A percentile compares a stretch with the other conserved stretches of the same genome.
phyloP scores from a whole-genome alignment of 164 flowering plant genomes.

The Aristolochia californica region DNA sequence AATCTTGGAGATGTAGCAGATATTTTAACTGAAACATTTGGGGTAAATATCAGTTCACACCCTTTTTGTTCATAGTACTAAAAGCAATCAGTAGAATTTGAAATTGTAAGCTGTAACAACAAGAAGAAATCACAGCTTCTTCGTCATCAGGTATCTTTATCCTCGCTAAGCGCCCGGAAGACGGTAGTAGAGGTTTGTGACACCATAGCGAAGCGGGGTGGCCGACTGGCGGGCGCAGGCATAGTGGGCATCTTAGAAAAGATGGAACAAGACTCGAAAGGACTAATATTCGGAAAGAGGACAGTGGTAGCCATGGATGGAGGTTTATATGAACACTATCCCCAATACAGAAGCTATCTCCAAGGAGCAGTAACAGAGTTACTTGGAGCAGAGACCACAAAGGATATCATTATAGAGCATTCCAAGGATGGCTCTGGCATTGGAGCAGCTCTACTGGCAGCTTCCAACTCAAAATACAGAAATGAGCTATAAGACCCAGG shows the following conservation, averaged over 20 bases:
- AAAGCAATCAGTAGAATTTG: background rate
- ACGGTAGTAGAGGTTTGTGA: conserved; percentile 57
- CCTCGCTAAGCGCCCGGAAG: conserved; percentile 37
- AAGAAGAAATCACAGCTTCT: background rate
- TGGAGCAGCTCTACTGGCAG: conserved; percentile 91
- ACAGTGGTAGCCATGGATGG: conserved; percentile 93
- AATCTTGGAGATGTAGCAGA: conserved; percentile 48
- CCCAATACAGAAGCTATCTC: conserved; percentile 59
- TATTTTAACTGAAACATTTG: conserved; percentile 30
- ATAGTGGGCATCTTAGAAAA: conserved; percentile 83
- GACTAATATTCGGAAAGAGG: conserved; percentile 47
- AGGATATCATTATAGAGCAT: conserved; percentile 56
- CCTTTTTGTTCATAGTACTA: background rate
- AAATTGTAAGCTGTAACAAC: background rate
- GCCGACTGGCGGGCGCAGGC: conserved; percentile 83
- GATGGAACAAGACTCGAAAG: conserved; percentile 61
- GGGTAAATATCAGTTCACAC: conserved; percentile 29
- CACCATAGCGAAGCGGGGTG: conserved; percentile 63
- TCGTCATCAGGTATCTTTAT: conserved; percentile 26
- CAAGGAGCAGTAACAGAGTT: conserved; percentile 62
- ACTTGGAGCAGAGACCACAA: conserved; percentile 47
- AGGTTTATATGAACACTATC: conserved; percentile 68
- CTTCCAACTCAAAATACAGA: conserved; percentile 57
- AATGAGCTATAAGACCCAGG: conserved; percentile 15
- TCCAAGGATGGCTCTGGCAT: conserved; percentile 88